Percentiles rank a stretch among this genome's conserved stretches.
Conservation (phyloP, 2,329 filamentous ascomycete genomes). For the Conoideocrella luteorostrata region DNA sequence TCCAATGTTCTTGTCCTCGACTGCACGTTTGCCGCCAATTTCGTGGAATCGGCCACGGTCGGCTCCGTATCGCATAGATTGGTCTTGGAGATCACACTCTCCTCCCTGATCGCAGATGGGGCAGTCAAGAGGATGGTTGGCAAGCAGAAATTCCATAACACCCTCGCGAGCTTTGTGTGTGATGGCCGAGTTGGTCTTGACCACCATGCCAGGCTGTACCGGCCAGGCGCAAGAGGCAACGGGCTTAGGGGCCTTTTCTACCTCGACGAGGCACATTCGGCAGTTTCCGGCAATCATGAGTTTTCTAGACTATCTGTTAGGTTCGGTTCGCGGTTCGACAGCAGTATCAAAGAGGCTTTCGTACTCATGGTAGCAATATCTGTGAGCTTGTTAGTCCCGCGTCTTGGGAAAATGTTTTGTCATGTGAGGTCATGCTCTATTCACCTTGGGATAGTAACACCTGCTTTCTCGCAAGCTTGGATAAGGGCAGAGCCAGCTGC, state of each 20-base stretch:
- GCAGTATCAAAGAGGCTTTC: constrained; percentile 26
- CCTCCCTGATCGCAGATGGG: constrained; percentile 98
- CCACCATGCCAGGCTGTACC: constrained; percentile 96
- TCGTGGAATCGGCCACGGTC: constrained; percentile 97
- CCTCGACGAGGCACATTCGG: constrained; percentile 98
- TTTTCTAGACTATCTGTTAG: constrained; percentile 60
- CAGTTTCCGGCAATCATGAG: constrained; percentile 99
- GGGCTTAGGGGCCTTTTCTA: constrained; percentile 92
- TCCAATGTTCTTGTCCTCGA: constrained; percentile 99
- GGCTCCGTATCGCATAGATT: constrained; percentile 97
- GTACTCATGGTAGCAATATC: constrained; percentile 99
- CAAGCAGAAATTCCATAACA: constrained; percentile 97
- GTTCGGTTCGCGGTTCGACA: constrained; percentile 20
- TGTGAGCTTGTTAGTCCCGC: constrained; percentile 27
- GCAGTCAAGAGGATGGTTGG: constrained; percentile 94
- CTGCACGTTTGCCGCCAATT: constrained; percentile 87
- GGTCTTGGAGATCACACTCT: constrained; percentile 97
- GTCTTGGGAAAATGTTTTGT: neutral
- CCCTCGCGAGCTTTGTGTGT: constrained; percentile 97
- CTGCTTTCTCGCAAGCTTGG: constrained; percentile 98
- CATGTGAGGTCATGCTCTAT: neutral
- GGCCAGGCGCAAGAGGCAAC: constrained; percentile 99
- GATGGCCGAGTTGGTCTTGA: constrained; percentile 95
- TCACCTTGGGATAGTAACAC: constrained; percentile 76
- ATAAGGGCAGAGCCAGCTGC: constrained; percentile 92